A percentile compares a stretch with the other conserved stretches of the same genome.
Evolutionary conservation across 495 filamentous ascomycete genomes (phyloP).

Genomic region (Aspergillus avenaceus): DNA sequence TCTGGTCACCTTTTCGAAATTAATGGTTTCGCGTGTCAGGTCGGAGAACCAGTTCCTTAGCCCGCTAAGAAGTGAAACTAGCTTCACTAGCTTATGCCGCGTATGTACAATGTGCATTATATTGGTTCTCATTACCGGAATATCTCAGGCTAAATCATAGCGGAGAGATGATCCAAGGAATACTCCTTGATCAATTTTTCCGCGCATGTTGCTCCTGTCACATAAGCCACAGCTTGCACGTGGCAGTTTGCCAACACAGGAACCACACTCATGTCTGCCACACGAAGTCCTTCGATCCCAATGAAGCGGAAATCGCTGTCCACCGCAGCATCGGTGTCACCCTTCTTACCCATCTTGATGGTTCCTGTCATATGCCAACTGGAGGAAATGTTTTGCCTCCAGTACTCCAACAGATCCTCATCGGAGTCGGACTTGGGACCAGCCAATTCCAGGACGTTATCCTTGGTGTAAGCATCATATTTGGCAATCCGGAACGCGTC

Average conservation of each 20-base stretch:
- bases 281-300: conserved; percentile 53
- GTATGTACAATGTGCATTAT: background rate
- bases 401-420: conserved; percentile 51
- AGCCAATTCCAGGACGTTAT: conserved; percentile 35
- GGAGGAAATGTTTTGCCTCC: conserved; percentile 27
- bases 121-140: background rate
- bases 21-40: no score
- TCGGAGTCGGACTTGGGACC: conserved; percentile 49
- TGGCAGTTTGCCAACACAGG: conserved; percentile 50
- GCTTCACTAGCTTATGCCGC: no score
- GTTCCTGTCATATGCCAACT: conserved; percentile 59
- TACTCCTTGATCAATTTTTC: conserved; percentile 25
- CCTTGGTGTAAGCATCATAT: conserved; percentile 42
- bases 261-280: conserved; percentile 63
- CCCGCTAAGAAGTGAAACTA: no score
- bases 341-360: conserved; percentile 54
- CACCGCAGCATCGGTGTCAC: conserved; percentile 47
- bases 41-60: no score
- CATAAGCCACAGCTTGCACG: conserved; percentile 35
- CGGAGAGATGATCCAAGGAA: background rate
- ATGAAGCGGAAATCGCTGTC: conserved; percentile 51
- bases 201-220: conserved; percentile 26
- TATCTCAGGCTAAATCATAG: background rate
- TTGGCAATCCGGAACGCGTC: conserved; percentile 40
- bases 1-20: no score